Conservation (phyloP, 345 rosid species). For the Sisymbrium irio region DNA sequence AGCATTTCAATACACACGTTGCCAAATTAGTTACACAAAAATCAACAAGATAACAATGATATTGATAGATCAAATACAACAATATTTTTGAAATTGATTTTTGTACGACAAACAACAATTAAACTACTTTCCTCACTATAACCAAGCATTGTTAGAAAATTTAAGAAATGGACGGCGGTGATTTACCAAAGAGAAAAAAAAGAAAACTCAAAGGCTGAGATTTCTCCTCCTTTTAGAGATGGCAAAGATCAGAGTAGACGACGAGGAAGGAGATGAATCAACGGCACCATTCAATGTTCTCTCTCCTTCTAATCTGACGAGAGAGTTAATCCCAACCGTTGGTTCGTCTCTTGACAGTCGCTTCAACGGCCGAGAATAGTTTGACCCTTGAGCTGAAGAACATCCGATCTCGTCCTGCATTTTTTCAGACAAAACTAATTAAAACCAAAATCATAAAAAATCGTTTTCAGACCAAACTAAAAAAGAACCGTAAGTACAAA, state of each 20-base stretch:
- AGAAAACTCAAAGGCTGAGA: constrained; percentile 37
- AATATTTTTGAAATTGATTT: background rate
- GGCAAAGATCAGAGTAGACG: constrained; percentile 35
- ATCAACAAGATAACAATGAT: background rate
- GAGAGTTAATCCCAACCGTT: constrained; percentile 37
- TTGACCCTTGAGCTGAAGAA: constrained; percentile 44
- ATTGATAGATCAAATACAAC: background rate
- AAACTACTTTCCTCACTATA: constrained; percentile 25
- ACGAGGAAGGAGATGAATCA: constrained; percentile 13
- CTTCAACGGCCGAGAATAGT: constrained; percentile 27
- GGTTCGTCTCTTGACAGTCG: constrained; percentile 14
- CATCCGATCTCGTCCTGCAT: constrained; percentile 58
- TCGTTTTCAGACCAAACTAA: constrained; percentile 9
- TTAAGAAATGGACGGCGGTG: background rate
- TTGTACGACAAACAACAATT: constrained; percentile 8
- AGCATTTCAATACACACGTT: background rate
- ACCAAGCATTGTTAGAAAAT: constrained; percentile 15
- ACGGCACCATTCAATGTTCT: constrained; percentile 22
- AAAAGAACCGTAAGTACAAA: background rate
- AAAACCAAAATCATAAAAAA: background rate
- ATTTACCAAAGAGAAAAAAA: background rate
- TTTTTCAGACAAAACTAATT: background rate
- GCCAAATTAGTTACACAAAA: background rate
- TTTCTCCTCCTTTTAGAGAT: constrained; percentile 40
- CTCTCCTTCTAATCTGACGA: constrained; percentile 36